Conservation (phyloP, 192 early-diverging fungal genomes). For the Podila minutissima region DNA sequence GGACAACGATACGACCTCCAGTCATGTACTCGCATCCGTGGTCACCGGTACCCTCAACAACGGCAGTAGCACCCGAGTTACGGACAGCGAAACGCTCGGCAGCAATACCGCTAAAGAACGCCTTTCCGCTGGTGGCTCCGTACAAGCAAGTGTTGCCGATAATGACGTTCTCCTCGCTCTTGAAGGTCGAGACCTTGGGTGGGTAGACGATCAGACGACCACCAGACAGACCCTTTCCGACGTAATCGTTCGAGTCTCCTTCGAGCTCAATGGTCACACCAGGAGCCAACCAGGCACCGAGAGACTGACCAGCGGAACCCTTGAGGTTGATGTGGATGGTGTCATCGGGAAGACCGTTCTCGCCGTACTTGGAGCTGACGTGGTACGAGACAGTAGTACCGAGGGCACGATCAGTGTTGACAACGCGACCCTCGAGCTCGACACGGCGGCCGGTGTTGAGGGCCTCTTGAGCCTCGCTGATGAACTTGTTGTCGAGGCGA, state of each 20-base stretch:
- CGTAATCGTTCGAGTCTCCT: slow-evolving; percentile 99
- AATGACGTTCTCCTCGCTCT: slow-evolving; percentile 89
- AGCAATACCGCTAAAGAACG: slow-evolving; percentile 93
- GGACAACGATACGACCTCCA: slow-evolving; percentile 90
- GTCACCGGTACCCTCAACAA: slow-evolving; percentile 97
- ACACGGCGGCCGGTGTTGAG: slow-evolving; percentile 67
- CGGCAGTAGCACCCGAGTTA: slow-evolving; percentile 96
- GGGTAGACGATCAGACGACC: slow-evolving; percentile 91
- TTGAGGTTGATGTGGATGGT: slow-evolving; percentile 88
- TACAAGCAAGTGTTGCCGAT: slow-evolving; percentile 98
- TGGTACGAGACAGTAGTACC: slow-evolving; percentile 94
- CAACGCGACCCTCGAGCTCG: slow-evolving; percentile 69
- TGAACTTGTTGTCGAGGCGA: slow-evolving; percentile 88
- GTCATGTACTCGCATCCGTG: slow-evolving; percentile 99
- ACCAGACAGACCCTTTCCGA: slow-evolving; percentile 98
- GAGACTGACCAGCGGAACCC: slow-evolving; percentile 96
- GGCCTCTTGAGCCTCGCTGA: slow-evolving; percentile 83
- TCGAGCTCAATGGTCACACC: slow-evolving; percentile 94
- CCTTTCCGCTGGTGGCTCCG: slow-evolving; percentile 92
- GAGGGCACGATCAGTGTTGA: slow-evolving; percentile 96
- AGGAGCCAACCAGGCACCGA: slow-evolving; percentile 93
- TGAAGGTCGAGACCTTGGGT: slow-evolving; percentile 81
- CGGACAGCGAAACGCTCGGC: slow-evolving; percentile 98
- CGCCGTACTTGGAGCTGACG: slow-evolving; percentile 80
- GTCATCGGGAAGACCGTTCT: slow-evolving; percentile 84